These are phyloP conservation scores for Russula sp. DNA, from an alignment of 768 basidiomycete species.

Conservation along the genomic window DNA sequence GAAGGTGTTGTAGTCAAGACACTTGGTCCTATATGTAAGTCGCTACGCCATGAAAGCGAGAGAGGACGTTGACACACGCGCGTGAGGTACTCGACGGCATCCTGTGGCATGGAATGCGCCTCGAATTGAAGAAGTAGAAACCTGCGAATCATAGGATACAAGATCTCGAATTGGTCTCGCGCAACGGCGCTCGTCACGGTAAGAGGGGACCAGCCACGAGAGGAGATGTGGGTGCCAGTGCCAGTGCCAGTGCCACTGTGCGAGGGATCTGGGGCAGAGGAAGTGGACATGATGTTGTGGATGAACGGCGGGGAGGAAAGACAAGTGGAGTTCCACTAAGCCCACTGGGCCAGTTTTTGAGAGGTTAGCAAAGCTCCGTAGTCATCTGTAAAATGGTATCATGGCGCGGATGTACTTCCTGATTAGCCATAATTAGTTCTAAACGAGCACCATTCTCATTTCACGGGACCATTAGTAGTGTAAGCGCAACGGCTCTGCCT, in stretches of 20 bases:
- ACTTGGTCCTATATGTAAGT: slow-evolving; percentile 39
- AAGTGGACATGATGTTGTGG: slow-evolving; percentile 4
- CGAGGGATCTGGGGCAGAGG: not conserved
- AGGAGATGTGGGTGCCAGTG: not conserved
- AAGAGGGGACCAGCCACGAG: not conserved
- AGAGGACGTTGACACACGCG: slow-evolving; percentile 43
- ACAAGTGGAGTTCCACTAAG: no score
- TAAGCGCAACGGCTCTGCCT: no score
- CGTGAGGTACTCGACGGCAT: slow-evolving; percentile 80
- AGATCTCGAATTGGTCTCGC: slow-evolving; percentile 12
- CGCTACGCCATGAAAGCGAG: not conserved
- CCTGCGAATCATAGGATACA: slow-evolving; percentile 66
- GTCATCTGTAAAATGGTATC: not conserved
- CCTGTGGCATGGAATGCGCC: slow-evolving; percentile 70
- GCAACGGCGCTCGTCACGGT: slow-evolving; percentile 2
- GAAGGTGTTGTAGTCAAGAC: slow-evolving; percentile 86
- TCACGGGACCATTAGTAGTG: no score
- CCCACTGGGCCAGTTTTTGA: not conserved
- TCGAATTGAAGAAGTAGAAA: slow-evolving; percentile 68
- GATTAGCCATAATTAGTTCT: not conserved
- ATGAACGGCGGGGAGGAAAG: not conserved
- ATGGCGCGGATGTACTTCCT: not conserved
- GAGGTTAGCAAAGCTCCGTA: not conserved
- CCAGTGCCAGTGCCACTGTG: not conserved
- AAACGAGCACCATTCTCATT: no score